phyloP scores from a whole-genome alignment of 495 filamentous ascomycete genomes.

The Neurospora sp. region DNA sequence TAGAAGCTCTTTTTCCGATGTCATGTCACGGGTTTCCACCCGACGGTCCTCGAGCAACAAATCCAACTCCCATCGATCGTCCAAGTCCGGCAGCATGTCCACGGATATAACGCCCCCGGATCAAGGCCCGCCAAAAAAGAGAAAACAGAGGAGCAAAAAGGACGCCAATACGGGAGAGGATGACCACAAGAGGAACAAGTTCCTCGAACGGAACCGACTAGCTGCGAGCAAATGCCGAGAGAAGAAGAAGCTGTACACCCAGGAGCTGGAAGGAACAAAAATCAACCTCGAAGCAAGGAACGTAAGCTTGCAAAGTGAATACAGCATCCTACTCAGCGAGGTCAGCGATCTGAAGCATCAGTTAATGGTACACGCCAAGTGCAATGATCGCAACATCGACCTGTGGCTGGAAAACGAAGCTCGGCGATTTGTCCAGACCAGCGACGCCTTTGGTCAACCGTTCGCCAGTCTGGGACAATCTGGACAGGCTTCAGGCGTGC shows the following conservation, averaged over 20 bases:
- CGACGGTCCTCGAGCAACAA: conserved; percentile 17
- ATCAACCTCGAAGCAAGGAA: conserved; percentile 29
- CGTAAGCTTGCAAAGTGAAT: conserved; percentile 26
- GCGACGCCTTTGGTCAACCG: conserved; percentile 21
- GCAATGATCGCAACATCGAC: conserved; percentile 42
- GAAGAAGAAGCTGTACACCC: conserved; percentile 73
- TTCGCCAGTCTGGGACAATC: conserved; percentile 14
- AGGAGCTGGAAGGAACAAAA: conserved; percentile 45
- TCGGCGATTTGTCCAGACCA: conserved; percentile 27
- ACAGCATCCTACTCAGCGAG: conserved; percentile 33
- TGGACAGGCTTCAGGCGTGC: background rate
- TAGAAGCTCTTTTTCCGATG: conserved; percentile 9
- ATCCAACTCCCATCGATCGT: conserved; percentile 12
- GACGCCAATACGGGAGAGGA: conserved; percentile 10
- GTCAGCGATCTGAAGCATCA: conserved; percentile 46
- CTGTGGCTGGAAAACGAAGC: conserved; percentile 38
- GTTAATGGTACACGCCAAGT: conserved; percentile 50
- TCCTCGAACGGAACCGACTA: conserved; percentile 72
- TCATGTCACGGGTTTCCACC: conserved; percentile 12
- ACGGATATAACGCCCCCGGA: conserved; percentile 19
- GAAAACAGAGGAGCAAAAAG: conserved; percentile 7
- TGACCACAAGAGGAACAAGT: conserved; percentile 31
- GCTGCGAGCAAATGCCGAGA: conserved; percentile 81
- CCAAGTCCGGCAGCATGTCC: conserved; percentile 10
- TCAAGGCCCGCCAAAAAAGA: conserved; percentile 11